Conservation (phyloP, 2,329 filamentous ascomycete genomes). For the Cladorrhinum sp. region DNA sequence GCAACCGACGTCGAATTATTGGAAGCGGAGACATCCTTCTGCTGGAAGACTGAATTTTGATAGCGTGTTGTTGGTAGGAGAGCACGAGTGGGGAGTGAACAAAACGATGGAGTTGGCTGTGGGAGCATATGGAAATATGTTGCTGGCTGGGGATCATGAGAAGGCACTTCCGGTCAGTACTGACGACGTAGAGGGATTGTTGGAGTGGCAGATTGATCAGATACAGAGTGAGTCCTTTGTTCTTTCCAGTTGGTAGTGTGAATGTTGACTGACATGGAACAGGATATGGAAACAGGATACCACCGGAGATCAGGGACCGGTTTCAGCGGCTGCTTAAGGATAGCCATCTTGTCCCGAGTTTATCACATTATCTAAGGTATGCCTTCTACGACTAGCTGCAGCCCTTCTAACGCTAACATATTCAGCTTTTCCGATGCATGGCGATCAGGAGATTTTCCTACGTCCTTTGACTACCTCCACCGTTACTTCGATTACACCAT, state of each 20-base stretch:
- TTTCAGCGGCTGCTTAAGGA: slow-evolving; percentile 67
- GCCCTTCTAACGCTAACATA: slow-evolving; percentile 12
- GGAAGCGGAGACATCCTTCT: slow-evolving; percentile 61
- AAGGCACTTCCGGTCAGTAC: slow-evolving; percentile 57
- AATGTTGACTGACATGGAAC: slow-evolving; percentile 6
- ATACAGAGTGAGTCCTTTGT: slow-evolving; percentile 67
- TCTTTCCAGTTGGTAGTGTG: not conserved
- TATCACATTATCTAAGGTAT: slow-evolving; percentile 73
- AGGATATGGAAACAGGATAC: slow-evolving; percentile 76
- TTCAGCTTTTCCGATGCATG: slow-evolving; percentile 83
- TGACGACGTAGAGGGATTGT: slow-evolving; percentile 73
- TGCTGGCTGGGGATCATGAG: slow-evolving; percentile 38
- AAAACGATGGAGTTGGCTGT: slow-evolving; percentile 26
- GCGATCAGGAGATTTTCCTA: slow-evolving; percentile 85
- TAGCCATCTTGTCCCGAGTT: slow-evolving; percentile 65
- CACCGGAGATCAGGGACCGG: slow-evolving; percentile 67
- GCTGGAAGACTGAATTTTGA: slow-evolving; percentile 59
- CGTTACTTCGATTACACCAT: slow-evolving; percentile 97
- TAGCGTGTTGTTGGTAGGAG: slow-evolving; percentile 49
- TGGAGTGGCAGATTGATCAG: slow-evolving; percentile 86
- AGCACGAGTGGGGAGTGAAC: slow-evolving; percentile 47
- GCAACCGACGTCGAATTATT: slow-evolving; percentile 65
- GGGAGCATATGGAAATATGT: slow-evolving; percentile 53
- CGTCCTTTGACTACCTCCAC: slow-evolving; percentile 86
- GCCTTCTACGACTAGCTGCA: slow-evolving; percentile 18